Evolutionary conservation across 495 filamentous ascomycete species (phyloP), one percentile per base, ranked within the genome.

Genomic region (Penicillium tannophilum): DNA sequence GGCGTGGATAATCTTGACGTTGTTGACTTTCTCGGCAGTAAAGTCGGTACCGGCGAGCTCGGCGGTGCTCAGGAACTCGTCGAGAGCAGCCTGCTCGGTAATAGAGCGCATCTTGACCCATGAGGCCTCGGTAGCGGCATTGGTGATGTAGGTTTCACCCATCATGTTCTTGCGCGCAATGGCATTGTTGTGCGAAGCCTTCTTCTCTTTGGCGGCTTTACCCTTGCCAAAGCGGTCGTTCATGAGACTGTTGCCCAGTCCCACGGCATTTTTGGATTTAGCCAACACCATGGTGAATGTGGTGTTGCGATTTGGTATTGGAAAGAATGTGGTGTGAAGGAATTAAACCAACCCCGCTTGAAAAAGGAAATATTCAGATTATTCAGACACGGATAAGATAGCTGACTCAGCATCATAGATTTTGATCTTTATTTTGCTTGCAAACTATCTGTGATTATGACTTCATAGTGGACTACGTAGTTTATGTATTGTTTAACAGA

Each of bases 21-120:
- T 97, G 73, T 91, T 96, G 84, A 95, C 90, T 80, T 97, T 97
- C 82, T 99, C 94, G 36, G 95, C 95, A 6, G 94, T 96, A 72
- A 99, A 99, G 70, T 99, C 95, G 57, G 95, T 99, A 48, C 92
- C 93, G 19, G 95, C 95, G 62, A 99, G 80, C 75, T 98, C 92
- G 62, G 93, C 93, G 28, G 93, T 97, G 52, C 77, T 86, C 51
- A 91, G 78, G 69, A 91, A 91, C 63, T 90, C 88, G 75, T 98
- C 94, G 52, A 98, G 85, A 39, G 93, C 92, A 56, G 86, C 93
- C 77, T 99, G 95, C 79, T 98, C 93, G 24, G 95, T 99, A 63
- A 98, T 89, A 76, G 90, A 93, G 74, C 93, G 91, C 93, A 98
- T 97, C 81, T 97, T 98, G 52, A 78, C 77, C 71, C 82, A 81